Base-by-base conservation (phyloP, 306 rosid genomes). In the Prosopis cineraria region DNA sequence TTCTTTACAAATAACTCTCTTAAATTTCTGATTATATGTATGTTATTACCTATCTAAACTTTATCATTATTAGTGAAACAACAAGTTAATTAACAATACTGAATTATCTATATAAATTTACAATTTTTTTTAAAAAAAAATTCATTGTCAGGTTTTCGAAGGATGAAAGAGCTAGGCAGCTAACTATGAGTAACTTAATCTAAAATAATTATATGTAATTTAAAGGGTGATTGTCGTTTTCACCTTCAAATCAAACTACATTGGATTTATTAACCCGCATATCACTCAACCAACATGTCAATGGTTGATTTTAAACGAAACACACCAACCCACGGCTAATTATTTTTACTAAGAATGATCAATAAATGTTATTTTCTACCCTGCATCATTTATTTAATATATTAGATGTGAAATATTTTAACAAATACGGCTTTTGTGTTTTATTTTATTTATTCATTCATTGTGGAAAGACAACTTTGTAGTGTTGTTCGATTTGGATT, bases 191-290 rank as follows among this genome's bases (percentile, higher is more conserved):
- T 2, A 52, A 52, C 27, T 52, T 7, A 10, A 20, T 52, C 8
- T 20, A 9, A n/a, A n/a, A 19, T n/a, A 52, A 8, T n/a, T 52
- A 20, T n/a, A 47, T 47, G 10, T 52, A 22, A 52, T 52, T 52
- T 2, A 52, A 53, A 43, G 36, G 4, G 71, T 70, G 62, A 12
- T 24, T 48, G 36, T 39, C 74, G 14, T 39, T 39, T 68, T 78
- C 48, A n/a, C 6, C 30, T 55, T 11, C 59, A 34, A 58, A 77
- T 44, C 44, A 33, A 41, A 39, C 62, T 44, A 31, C 20, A 11
- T 13, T 71, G 24, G 72, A 3, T 78, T 33, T n/a, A 45, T 17
- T 22, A 33, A 71, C 53, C 82, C 43, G 66, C 22, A 70, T 70
- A 59, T 37, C 56, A 34, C 39, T 14, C 13, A 14, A 7, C 44